Evolutionary conservation across 129 eudicot genomes (phyloP), one percentile per base, ranked within the genome.

Genomic region (Chrysanthemum lavandulifolium): DNA sequence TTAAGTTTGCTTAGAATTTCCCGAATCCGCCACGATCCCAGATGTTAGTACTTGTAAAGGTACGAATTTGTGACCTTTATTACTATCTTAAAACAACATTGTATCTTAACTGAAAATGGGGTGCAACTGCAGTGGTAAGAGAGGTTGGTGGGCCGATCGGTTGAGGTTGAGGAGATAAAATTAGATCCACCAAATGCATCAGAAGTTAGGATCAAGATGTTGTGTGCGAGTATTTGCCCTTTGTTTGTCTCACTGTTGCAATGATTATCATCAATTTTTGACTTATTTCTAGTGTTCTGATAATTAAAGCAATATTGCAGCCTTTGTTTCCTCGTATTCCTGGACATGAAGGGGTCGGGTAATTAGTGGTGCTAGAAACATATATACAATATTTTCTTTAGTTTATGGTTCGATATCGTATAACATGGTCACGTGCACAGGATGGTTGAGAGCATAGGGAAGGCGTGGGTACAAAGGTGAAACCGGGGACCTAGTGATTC

Each of bases 291-390:
- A 21, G 9, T 50, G 60, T 8, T 53, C 50, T 73, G 36, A 60
- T 29, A 29, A 2, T 53, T 33, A 27, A 69, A 50, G 31, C 61
- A 7, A 5, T 18, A 63, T 72, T 60, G 40, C 78, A 86, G 88
- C 91, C 88, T 55, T 33, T 83, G 36, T 86, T 83, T 58, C 91
- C 88, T 10, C 88, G 91, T 14, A 67, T 83, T 61, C 88, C 82
- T 51, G 91, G 91, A 54, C 88, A 86, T 5, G 91, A 86, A 86
- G 91, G 91, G 10, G 91, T 81, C 14, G 88, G 88, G 86, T 86
- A 80, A n/a, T 29, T 29, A 3, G 55, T 63, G 10, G 13, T 40
- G 45, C 9, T 40, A 40, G 45, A 40, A 5, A 40, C 45, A 40
- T 40, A 40, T 40, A 18, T 27, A 13, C 14, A 29, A 13, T 48